phyloP scores from a whole-genome alignment of 345 rosid species.

The Tarenaya hassleriana region DNA sequence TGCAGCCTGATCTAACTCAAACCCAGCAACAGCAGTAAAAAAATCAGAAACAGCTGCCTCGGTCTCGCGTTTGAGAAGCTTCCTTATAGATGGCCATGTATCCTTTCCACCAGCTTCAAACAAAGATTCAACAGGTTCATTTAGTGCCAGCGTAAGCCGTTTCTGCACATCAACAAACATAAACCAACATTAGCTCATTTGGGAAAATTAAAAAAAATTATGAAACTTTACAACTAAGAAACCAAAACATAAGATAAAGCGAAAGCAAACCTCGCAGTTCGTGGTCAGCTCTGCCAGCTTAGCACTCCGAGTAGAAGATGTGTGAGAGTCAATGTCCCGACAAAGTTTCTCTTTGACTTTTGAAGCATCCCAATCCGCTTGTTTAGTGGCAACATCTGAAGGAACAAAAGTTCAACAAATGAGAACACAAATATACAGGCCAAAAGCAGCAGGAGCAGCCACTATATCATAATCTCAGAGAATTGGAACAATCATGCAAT shows the following conservation, averaged over 20 bases:
- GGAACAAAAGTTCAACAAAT: constrained; percentile 4
- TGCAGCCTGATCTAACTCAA: constrained; percentile 45
- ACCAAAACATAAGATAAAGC: constrained; percentile 10
- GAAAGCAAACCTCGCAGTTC: constrained; percentile 43
- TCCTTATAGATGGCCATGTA: constrained; percentile 62
- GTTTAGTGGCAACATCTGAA: constrained; percentile 51
- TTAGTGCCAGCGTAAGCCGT: constrained; percentile 42
- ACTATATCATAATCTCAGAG: too few relatives aligned
- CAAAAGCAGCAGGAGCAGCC: too few relatives aligned
- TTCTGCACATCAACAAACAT: constrained; percentile 39
- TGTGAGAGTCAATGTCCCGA: constrained; percentile 49
- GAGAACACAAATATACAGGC: too few relatives aligned
- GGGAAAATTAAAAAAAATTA: neutral
- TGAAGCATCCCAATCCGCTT: constrained; percentile 61
- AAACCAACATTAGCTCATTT: constrained; percentile 3
- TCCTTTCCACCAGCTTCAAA: constrained; percentile 51
- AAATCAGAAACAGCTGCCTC: constrained; percentile 44
- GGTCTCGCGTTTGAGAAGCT: constrained; percentile 57
- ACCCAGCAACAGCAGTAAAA: constrained; percentile 39
- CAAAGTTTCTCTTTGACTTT: constrained; percentile 53
- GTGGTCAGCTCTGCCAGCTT: constrained; percentile 49
- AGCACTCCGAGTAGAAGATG: constrained; percentile 37
- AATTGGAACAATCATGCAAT: too few relatives aligned
- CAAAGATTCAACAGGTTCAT: constrained; percentile 48
- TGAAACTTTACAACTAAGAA: constrained; percentile 15